A percentile compares a stretch with the other conserved stretches of the same genome.
Conservation (phyloP, 768 basidiomycete genomes). For the Russula earlei region DNA sequence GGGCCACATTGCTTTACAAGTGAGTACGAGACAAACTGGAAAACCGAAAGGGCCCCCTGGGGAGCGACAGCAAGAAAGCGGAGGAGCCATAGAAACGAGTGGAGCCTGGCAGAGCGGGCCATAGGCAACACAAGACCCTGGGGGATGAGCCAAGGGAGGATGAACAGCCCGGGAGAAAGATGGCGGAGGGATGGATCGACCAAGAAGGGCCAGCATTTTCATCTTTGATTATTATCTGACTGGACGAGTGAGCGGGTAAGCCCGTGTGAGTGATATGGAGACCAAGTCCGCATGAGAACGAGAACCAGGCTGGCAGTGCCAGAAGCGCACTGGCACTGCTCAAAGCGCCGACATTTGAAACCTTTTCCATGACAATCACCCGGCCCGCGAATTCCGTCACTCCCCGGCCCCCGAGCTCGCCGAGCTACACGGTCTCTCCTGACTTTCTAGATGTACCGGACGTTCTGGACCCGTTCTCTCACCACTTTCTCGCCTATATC, state of each 20-base stretch:
- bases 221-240: neutral
- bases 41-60: constrained; percentile 23
- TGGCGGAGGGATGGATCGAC: neutral
- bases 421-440: constrained; percentile 6
- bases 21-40: constrained; percentile 29
- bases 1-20: constrained; percentile 44
- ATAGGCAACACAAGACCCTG: neutral
- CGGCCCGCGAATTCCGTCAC: neutral
- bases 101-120: constrained; percentile 5
- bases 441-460: constrained; percentile 18
- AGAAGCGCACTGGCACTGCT: no score
- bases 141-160: neutral
- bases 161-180: neutral
- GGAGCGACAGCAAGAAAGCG: constrained; percentile 22
- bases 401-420: neutral
- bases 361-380: neutral
- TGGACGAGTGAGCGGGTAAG: neutral
- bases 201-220: neutral
- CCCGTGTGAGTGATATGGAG: neutral
- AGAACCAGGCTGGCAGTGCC: neutral
- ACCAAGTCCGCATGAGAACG: neutral
- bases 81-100: constrained; percentile 6
- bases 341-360: neutral
- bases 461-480: neutral
- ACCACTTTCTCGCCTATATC: neutral